Evolutionary conservation across 371 early-diverging fungal species (phyloP).

Genomic region (Actinomortierella ambigua): DNA sequence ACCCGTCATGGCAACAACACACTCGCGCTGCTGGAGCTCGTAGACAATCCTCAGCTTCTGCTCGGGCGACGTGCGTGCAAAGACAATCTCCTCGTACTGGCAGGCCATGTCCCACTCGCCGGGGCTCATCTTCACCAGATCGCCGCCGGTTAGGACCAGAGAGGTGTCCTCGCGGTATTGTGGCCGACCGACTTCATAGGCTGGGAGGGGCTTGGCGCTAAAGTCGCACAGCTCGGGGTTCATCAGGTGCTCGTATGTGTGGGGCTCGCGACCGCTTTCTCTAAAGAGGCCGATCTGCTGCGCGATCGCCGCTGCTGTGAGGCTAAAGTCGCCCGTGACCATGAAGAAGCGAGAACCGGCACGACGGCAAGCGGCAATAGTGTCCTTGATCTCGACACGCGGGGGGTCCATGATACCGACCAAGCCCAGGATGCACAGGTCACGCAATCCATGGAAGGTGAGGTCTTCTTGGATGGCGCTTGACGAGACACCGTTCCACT

Average conservation of each 20-base stretch:
- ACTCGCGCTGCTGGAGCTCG: slow-evolving; percentile 68
- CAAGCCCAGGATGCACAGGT: slow-evolving; percentile 63
- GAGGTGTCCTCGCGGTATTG: slow-evolving; percentile 43
- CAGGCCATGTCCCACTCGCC: slow-evolving; percentile 64
- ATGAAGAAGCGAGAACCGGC: slow-evolving; percentile 80
- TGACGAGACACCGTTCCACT: too few relatives aligned
- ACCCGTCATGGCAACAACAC: slow-evolving; percentile 80
- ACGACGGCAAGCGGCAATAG: slow-evolving; percentile 56
- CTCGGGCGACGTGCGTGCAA: slow-evolving; percentile 86
- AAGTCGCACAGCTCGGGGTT: neutral
- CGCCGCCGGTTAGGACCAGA: slow-evolving; percentile 58
- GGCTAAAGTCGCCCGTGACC: slow-evolving; percentile 78
- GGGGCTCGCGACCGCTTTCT: slow-evolving; percentile 40
- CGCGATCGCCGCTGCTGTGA: slow-evolving; percentile 76
- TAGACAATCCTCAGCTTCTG: slow-evolving; percentile 83
- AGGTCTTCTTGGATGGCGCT: slow-evolving; percentile 8
- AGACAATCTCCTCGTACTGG: slow-evolving; percentile 77
- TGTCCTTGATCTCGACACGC: slow-evolving; percentile 33
- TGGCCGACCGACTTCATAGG: slow-evolving; percentile 35
- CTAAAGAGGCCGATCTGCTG: slow-evolving; percentile 66
- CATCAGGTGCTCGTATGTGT: slow-evolving; percentile 48
- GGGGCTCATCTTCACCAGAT: slow-evolving; percentile 55
- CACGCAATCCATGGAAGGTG: slow-evolving; percentile 34
- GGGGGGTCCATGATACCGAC: slow-evolving; percentile 73
- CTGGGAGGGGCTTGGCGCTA: neutral